Percentiles rank a stretch among this genome's conserved stretches.
These are phyloP conservation scores for Amaranthus cruentus DNA, from an alignment of 148 eudicot genomes.

Conservation along the genomic window DNA sequence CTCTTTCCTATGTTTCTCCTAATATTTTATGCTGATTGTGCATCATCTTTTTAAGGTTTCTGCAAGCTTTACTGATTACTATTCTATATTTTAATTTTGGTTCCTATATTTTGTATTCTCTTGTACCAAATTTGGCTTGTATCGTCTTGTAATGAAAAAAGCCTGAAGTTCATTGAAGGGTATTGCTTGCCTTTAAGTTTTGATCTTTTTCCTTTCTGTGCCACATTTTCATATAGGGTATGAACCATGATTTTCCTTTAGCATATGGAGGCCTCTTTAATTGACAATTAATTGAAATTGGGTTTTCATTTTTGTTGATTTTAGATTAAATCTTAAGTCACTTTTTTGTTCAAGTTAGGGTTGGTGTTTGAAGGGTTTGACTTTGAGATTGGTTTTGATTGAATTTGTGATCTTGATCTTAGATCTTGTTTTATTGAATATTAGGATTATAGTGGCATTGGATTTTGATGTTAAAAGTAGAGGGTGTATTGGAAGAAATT, in stretches of 20 bases:
- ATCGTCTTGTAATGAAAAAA: no score
- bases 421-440: conserved; percentile 10
- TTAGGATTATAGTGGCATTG: conserved; percentile 14
- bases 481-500: conserved; percentile 17
- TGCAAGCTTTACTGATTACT: no score
- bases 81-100: no score
- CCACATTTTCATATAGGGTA: conserved; percentile 10
- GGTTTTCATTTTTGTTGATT: conserved; percentile 9
- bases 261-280: not conserved
- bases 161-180: conserved; percentile 3
- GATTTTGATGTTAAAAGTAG: conserved; percentile 29
- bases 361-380: conserved; percentile 27
- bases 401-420: conserved; percentile 18
- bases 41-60: no score
- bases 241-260: conserved; percentile 4
- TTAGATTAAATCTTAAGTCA: not conserved
- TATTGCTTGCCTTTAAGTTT: conserved; percentile 8
- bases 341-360: conserved; percentile 1
- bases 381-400: conserved; percentile 12
- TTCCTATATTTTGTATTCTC: no score
- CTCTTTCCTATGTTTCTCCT: no score
- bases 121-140: no score
- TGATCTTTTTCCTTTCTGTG: conserved; percentile 9
- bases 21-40: no score
- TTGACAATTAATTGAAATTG: conserved; percentile 10